phyloP scores from a whole-genome alignment of 1,139 yeast species.

The Geotrichum australiense region DNA sequence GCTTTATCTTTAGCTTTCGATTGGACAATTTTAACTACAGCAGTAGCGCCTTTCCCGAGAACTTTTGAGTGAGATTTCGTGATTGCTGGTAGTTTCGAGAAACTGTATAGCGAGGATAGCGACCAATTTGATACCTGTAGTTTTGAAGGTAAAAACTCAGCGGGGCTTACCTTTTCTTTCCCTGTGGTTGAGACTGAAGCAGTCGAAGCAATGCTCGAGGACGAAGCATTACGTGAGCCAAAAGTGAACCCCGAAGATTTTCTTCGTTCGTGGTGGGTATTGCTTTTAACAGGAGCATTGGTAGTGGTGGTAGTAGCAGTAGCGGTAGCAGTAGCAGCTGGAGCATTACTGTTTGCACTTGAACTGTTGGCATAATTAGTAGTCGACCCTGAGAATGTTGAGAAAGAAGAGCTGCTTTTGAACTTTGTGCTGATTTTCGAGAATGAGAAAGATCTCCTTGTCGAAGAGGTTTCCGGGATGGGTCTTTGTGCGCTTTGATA shows the following conservation, averaged over 20 bases:
- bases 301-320: constrained; percentile 1
- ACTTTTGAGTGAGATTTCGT: constrained; percentile 10
- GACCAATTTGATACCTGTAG: constrained; percentile 20
- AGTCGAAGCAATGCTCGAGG: constrained; percentile 4
- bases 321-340: not conserved
- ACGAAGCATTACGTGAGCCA: constrained; percentile 3
- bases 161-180: constrained; percentile 18
- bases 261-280: constrained; percentile 1
- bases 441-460: constrained; percentile 15
- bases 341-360: not conserved
- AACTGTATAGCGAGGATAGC: constrained; percentile 19
- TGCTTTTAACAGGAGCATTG: no score
- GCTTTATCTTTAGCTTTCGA: constrained; percentile 12
- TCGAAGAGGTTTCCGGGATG: constrained; percentile 12
- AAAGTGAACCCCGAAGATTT: constrained; percentile 1
- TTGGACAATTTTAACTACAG: constrained; percentile 16
- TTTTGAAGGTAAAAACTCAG: constrained; percentile 19
- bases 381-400: not conserved
- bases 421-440: constrained; percentile 16
- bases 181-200: constrained; percentile 8
- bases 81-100: constrained; percentile 8
- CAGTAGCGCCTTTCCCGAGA: constrained; percentile 19
- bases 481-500: constrained; percentile 17
- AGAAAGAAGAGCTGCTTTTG: not conserved
- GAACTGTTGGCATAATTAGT: no score